These are phyloP conservation scores for Calocybe gambosa DNA, from an alignment of 1,284 basidiomycete species.

Conservation along the genomic window DNA sequence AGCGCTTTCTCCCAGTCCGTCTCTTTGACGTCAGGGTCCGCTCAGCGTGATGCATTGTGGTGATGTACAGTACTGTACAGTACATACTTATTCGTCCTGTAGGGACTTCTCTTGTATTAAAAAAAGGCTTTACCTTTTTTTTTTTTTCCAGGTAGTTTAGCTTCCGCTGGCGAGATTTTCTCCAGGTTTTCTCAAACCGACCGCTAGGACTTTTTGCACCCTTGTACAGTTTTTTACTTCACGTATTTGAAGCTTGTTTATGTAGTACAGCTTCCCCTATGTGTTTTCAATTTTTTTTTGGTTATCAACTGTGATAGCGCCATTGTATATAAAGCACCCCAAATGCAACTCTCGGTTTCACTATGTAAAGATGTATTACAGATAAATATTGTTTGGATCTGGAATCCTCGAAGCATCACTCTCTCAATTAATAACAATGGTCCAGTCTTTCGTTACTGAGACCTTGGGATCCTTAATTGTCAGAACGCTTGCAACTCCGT, in stretches of 20 bases:
- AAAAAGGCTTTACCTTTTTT: too few relatives aligned
- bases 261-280: slow-evolving; percentile 11
- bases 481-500: slow-evolving; percentile 58
- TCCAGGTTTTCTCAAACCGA: slow-evolving; percentile 6
- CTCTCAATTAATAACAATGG: slow-evolving; percentile 39
- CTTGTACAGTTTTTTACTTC: slow-evolving; percentile 2
- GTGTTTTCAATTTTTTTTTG: slow-evolving; percentile 7
- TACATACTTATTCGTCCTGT: too few relatives aligned
- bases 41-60: slow-evolving; percentile 13
- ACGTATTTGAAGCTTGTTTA: background rate
- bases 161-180: slow-evolving; percentile 4
- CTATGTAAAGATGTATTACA: too few relatives aligned
- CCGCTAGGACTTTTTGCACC: slow-evolving; percentile 9
- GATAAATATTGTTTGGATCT: too few relatives aligned
- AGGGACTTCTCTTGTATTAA: too few relatives aligned
- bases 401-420: too few relatives aligned
- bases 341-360: too few relatives aligned
- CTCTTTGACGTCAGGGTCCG: background rate
- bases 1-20: slow-evolving; percentile 3
- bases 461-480: slow-evolving; percentile 76
- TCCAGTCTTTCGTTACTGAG: slow-evolving; percentile 66
- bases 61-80: slow-evolving; percentile 9
- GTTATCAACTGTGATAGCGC: slow-evolving; percentile 9
- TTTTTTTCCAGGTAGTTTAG: too few relatives aligned
- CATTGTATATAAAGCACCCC: background rate